phyloP scores from a whole-genome alignment of 768 basidiomycete species.

The Solioccasus polychromus region DNA sequence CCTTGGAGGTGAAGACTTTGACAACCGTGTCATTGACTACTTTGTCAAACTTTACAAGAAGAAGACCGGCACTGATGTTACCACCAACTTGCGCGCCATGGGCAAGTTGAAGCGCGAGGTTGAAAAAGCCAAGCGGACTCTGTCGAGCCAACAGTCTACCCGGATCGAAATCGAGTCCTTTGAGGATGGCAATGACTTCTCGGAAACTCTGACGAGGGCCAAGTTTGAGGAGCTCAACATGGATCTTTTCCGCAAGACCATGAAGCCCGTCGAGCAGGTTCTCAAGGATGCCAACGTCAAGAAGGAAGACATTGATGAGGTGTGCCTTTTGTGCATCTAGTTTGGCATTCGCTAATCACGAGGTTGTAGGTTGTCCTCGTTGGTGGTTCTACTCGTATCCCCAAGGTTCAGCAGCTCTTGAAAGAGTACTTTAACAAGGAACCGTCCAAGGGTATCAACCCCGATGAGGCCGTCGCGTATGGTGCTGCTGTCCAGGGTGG shows the following conservation, averaged over 20 bases:
- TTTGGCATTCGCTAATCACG: no score
- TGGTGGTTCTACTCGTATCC: conserved; percentile 98
- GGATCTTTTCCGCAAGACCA: conserved; percentile 89
- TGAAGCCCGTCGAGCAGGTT: conserved; percentile 97
- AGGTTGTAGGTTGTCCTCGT: conserved; percentile 98
- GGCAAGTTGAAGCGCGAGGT: conserved; percentile 91
- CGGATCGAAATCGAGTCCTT: conserved; percentile 98
- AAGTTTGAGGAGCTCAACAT: conserved; percentile 96
- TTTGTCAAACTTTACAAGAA: conserved; percentile 91
- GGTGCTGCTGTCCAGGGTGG: conserved; percentile 99
- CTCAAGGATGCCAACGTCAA: conserved; percentile 98
- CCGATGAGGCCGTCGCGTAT: conserved; percentile 97
- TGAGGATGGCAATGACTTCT: conserved; percentile 97
- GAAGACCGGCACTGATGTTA: conserved; percentile 85
- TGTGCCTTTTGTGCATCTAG: no score
- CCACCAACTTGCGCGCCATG: conserved; percentile 75
- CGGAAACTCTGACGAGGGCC: conserved; percentile 97
- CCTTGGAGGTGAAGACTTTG: conserved; percentile 97
- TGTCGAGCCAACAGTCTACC: conserved; percentile 93
- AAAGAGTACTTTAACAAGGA: conserved; percentile 99
- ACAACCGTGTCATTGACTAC: conserved; percentile 96
- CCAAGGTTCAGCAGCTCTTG: conserved; percentile 94
- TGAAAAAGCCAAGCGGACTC: conserved; percentile 98
- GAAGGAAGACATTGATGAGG: conserved; percentile 91
- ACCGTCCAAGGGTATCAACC: conserved; percentile 99